A percentile compares a stretch with the other conserved stretches of the same genome.
These are phyloP conservation scores for Suillus subaureus DNA, from an alignment of 768 basidiomycete species.

Conservation along the genomic window DNA sequence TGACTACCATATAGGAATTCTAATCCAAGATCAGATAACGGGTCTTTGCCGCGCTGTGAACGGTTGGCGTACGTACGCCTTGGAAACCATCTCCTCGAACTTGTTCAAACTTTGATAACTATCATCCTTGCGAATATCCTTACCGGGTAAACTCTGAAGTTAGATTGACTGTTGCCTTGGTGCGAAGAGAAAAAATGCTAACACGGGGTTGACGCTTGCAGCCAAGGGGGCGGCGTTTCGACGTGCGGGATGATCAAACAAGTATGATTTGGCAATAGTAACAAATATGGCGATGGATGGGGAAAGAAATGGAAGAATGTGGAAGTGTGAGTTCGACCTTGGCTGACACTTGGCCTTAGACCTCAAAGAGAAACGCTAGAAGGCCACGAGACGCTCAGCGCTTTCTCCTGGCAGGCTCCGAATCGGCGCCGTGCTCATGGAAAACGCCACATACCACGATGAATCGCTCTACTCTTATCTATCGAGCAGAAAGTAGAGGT, in stretches of 20 bases:
- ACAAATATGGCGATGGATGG: not conserved
- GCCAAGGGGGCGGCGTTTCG: not conserved
- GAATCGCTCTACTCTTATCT: not conserved
- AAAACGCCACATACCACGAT: not conserved
- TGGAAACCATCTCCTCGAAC: not conserved
- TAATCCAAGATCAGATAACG: constrained; percentile 1
- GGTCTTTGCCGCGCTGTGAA: not conserved
- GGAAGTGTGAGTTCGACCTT: not conserved
- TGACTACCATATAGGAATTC: not conserved
- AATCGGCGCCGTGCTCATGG: not conserved
- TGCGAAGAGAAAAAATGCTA: not conserved
- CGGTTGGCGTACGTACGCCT: not conserved
- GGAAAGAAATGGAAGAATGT: not conserved
- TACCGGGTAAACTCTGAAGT: not conserved
- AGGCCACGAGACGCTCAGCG: not conserved
- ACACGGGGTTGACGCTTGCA: not conserved
- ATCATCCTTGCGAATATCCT: not conserved
- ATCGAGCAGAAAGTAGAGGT: not conserved
- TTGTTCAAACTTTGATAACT: constrained; percentile 1
- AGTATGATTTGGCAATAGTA: not conserved
- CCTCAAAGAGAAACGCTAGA: not conserved
- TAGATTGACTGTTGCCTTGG: not conserved
- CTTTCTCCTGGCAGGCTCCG: not conserved
- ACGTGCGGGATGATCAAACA: not conserved
- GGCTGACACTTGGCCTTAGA: not conserved